Evolutionary conservation across 805 yeast genomes (phyloP).

Genomic region (Saturnispora galanensis): DNA sequence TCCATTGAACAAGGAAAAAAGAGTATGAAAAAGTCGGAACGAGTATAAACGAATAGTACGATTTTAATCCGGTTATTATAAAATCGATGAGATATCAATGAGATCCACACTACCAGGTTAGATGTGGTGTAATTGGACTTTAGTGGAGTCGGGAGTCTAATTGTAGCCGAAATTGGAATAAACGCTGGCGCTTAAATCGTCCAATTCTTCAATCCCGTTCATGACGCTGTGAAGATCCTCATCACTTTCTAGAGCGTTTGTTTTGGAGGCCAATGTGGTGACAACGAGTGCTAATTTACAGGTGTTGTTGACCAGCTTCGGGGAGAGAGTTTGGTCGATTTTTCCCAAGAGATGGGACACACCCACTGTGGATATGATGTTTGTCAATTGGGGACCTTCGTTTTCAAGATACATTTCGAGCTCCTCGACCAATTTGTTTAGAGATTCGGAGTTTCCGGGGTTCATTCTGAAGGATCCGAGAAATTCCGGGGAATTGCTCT

Average conservation of each 20-base stretch:
- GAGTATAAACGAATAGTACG: not conserved
- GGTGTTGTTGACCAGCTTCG: conserved; percentile 3
- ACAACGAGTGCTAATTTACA: conserved; percentile 59
- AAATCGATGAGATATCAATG: no score
- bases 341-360: conserved; percentile 38
- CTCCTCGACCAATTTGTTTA: conserved; percentile 24
- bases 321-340: not conserved
- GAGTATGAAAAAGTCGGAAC: conserved; percentile 1
- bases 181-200: conserved; percentile 82
- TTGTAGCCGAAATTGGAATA: conserved; percentile 58
- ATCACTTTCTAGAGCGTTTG: conserved; percentile 29
- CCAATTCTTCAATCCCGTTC: conserved; percentile 53
- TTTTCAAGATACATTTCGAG: conserved; percentile 21
- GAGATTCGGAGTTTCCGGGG: conserved; percentile 18
- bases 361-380: conserved; percentile 33
- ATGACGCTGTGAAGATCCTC: conserved; percentile 28
- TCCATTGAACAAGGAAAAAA: conserved; percentile 40
- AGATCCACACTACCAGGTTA: not conserved
- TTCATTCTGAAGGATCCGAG: conserved; percentile 23
- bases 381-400: conserved; percentile 25
- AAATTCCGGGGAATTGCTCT: conserved; percentile 37
- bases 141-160: not conserved
- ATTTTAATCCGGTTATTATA: no score
- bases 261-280: conserved; percentile 60
- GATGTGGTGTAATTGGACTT: no score